These are phyloP conservation scores for Penicillium tannophilum DNA, from an alignment of 495 filamentous ascomycete species.

Conservation along the genomic window DNA sequence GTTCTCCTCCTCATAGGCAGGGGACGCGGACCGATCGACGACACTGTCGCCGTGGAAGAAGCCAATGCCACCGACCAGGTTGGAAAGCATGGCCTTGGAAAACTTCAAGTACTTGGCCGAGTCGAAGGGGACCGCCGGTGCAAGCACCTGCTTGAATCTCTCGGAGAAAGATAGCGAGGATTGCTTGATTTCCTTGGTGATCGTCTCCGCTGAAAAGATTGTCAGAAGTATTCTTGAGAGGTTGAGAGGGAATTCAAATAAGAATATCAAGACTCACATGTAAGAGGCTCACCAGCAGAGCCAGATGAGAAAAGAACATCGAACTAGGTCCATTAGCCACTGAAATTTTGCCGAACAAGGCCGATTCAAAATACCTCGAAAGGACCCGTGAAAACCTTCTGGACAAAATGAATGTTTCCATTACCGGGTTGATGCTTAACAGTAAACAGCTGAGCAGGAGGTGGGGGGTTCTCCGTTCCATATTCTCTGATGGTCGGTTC, in stretches of 20 bases:
- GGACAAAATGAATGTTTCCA: constrained; percentile 87
- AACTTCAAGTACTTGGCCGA: constrained; percentile 74
- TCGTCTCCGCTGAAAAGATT: constrained; percentile 55
- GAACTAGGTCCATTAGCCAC: constrained; percentile 56
- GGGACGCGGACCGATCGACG: constrained; percentile 85
- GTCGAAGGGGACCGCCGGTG: constrained; percentile 75
- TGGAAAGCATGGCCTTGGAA: constrained; percentile 88
- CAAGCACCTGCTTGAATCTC: constrained; percentile 72
- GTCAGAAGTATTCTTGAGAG: constrained; percentile 31
- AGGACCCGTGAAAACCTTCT: constrained; percentile 87
- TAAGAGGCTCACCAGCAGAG: constrained; percentile 62
- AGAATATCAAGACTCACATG: constrained; percentile 43
- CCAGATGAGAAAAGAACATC: constrained; percentile 88
- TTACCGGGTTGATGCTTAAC: constrained; percentile 65
- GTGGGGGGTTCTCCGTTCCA: constrained; percentile 71
- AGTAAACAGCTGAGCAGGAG: constrained; percentile 84
- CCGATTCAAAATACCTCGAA: constrained; percentile 63
- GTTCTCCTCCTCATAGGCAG: constrained; percentile 93
- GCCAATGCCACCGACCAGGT: constrained; percentile 91
- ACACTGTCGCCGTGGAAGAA: constrained; percentile 88
- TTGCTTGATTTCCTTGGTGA: constrained; percentile 69
- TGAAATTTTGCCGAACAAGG: neutral
- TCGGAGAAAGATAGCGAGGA: constrained; percentile 68
- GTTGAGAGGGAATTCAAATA: neutral
- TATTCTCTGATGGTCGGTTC: constrained; percentile 68